Conservation (phyloP, 768 basidiomycete genomes). For the Auricularia auricula-judae region DNA sequence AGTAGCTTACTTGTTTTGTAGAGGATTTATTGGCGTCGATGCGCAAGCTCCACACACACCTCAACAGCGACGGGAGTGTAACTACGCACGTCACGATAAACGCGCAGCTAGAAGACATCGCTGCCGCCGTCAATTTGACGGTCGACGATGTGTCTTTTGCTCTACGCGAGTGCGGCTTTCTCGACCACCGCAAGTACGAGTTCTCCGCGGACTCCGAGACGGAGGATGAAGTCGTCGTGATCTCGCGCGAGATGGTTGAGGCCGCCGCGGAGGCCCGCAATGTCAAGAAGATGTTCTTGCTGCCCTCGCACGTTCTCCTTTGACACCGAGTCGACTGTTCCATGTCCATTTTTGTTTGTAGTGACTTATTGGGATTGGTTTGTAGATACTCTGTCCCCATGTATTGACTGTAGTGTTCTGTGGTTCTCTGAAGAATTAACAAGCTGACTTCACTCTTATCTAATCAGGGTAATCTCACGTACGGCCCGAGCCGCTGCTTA, state of each 20-base stretch:
- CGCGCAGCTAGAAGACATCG: conserved; percentile 70
- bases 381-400: background rate
- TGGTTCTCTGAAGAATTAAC: background rate
- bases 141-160: conserved; percentile 84
- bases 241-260: conserved; percentile 60
- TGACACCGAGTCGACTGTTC: conserved; percentile 7
- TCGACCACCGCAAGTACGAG: conserved; percentile 32
- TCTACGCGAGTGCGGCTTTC: conserved; percentile 74
- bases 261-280: conserved; percentile 52
- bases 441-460: background rate
- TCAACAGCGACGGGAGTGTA: conserved; percentile 56
- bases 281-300: conserved; percentile 40
- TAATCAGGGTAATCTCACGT: background rate
- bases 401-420: background rate
- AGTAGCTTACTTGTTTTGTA: background rate
- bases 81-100: conserved; percentile 54
- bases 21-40: conserved; percentile 27
- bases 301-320: conserved; percentile 20
- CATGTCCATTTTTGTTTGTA: background rate
- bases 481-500: background rate
- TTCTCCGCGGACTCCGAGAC: conserved; percentile 19
- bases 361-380: background rate
- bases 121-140: conserved; percentile 68
- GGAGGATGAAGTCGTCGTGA: conserved; percentile 40
- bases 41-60: conserved; percentile 46